A percentile compares a stretch with the other conserved stretches of the same genome.
phyloP scores from a whole-genome alignment of 1,139 yeast genomes.

The Suhomyces panamericanus region DNA sequence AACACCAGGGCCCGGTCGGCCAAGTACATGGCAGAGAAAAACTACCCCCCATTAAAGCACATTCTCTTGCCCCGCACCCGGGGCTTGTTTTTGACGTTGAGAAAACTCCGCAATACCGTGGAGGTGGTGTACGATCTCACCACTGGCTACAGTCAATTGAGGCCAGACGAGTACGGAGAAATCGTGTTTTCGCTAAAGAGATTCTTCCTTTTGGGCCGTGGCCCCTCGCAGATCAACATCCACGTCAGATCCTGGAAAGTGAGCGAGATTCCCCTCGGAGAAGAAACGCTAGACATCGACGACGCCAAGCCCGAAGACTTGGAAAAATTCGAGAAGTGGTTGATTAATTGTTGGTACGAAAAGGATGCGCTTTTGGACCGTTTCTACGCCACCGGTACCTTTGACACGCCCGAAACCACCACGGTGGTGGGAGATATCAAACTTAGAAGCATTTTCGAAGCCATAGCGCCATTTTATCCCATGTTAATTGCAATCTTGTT shows the following conservation, averaged over 20 bases:
- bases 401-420: slow-evolving; percentile 30
- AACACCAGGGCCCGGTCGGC: slow-evolving; percentile 61
- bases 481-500: slow-evolving; percentile 12
- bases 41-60: slow-evolving; percentile 51
- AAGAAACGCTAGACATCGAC: slow-evolving; percentile 45
- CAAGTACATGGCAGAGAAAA: slow-evolving; percentile 54
- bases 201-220: slow-evolving; percentile 66
- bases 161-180: slow-evolving; percentile 70
- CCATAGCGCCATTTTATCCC: slow-evolving; percentile 18
- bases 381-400: slow-evolving; percentile 60
- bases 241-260: slow-evolving; percentile 61
- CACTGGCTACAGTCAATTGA: slow-evolving; percentile 74
- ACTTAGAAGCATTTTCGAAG: slow-evolving; percentile 18
- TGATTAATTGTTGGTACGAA: slow-evolving; percentile 69
- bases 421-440: slow-evolving; percentile 13
- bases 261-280: slow-evolving; percentile 66
- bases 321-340: slow-evolving; percentile 68
- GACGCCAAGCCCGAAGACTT: slow-evolving; percentile 46
- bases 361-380: slow-evolving; percentile 70
- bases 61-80: slow-evolving; percentile 78
- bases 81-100: slow-evolving; percentile 71
- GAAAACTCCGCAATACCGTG: slow-evolving; percentile 57
- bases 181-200: slow-evolving; percentile 65
- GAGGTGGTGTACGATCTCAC: slow-evolving; percentile 81
- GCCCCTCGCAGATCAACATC: slow-evolving; percentile 66